Percentiles rank a stretch among this genome's conserved stretches.
These are phyloP conservation scores for Chalciporus sphaerocephalus DNA, from an alignment of 768 basidiomycete species.

Conservation along the genomic window DNA sequence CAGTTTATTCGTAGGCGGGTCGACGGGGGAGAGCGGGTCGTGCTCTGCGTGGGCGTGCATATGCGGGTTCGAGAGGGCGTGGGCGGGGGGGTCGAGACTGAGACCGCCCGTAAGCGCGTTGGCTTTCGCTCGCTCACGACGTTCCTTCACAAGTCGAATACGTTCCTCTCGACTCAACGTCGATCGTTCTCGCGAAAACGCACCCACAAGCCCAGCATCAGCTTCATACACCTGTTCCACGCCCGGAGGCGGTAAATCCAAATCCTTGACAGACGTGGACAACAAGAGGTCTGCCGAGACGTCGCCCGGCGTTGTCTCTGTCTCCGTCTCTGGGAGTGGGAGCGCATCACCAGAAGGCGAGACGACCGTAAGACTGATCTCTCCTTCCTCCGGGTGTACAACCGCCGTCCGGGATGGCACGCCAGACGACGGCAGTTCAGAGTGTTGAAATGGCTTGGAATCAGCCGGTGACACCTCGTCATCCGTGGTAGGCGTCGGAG, in stretches of 20 bases:
- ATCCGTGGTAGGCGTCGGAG: slow-evolving; percentile 36
- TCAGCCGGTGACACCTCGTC: slow-evolving; percentile 45
- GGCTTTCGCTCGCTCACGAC: slow-evolving; percentile 37
- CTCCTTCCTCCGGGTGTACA: not conserved
- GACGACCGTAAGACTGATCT: slow-evolving; percentile 6
- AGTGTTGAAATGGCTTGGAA: not conserved
- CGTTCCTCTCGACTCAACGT: slow-evolving; percentile 73
- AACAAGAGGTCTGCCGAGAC: slow-evolving; percentile 52
- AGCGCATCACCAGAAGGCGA: slow-evolving; percentile 26
- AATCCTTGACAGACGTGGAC: slow-evolving; percentile 43
- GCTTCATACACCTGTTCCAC: slow-evolving; percentile 84
- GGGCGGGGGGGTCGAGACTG: slow-evolving; percentile 18
- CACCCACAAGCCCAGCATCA: slow-evolving; percentile 36
- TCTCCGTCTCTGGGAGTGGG: slow-evolving; percentile 31
- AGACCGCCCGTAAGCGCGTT: slow-evolving; percentile 10
- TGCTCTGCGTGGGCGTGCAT: no score
- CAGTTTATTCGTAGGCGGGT: slow-evolving; percentile 11
- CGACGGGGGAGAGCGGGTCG: not conserved
- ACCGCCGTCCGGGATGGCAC: not conserved
- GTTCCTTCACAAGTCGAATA: slow-evolving; percentile 54
- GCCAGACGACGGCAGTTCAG: no score
- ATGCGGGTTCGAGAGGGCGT: no score
- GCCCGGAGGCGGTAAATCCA: slow-evolving; percentile 61
- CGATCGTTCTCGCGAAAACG: slow-evolving; percentile 54
- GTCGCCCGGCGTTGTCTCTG: no score